A percentile compares a stretch with the other conserved stretches of the same genome.
Conservation (phyloP, 176 grass and related monocot genomes). For the maize (Zea mays) region DNA sequence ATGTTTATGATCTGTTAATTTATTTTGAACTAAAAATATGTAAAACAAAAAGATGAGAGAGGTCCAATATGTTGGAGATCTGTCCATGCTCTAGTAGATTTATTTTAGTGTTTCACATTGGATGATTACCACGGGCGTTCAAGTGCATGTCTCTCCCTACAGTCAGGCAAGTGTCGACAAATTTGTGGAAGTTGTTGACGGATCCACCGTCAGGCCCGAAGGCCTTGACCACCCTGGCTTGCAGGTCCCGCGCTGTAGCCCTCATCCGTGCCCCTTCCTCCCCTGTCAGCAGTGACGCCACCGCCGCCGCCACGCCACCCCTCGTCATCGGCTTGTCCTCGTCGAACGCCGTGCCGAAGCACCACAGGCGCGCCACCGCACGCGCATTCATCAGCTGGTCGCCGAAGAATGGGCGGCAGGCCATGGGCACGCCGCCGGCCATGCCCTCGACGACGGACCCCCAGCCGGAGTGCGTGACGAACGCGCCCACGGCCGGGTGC, state of each 20-base stretch:
- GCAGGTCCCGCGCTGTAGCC: conserved; percentile 28
- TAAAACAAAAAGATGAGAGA: too few species aligned
- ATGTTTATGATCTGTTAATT: too few species aligned
- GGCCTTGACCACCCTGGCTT: conserved; percentile 32
- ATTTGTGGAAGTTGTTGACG: conserved; percentile 27
- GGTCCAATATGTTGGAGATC: too few species aligned
- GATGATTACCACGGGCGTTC: too few species aligned
- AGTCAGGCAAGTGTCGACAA: conserved; percentile 5
- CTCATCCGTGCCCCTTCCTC: conserved; percentile 47
- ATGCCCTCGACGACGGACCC: conserved; percentile 54
- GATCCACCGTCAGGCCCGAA: conserved; percentile 25
- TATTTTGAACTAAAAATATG: too few species aligned
- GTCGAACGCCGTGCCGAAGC: conserved; percentile 39
- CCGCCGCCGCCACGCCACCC: conserved; percentile 17
- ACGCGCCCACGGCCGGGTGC: background rate
- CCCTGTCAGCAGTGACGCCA: conserved; percentile 37
- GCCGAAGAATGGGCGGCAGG: conserved; percentile 54
- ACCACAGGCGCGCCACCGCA: conserved; percentile 31
- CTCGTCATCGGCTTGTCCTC: conserved; percentile 15
- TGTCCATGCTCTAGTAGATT: too few species aligned
- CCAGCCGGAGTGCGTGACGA: conserved; percentile 55
- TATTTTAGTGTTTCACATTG: too few species aligned
- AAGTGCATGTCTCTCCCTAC: too few species aligned
- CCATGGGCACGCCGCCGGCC: conserved; percentile 52
- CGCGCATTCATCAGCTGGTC: conserved; percentile 55